A percentile compares a stretch with the other conserved stretches of the same genome.
These are phyloP conservation scores for Penicillium sp. DNA, from an alignment of 2,329 filamentous ascomycete species.

Conservation along the genomic window DNA sequence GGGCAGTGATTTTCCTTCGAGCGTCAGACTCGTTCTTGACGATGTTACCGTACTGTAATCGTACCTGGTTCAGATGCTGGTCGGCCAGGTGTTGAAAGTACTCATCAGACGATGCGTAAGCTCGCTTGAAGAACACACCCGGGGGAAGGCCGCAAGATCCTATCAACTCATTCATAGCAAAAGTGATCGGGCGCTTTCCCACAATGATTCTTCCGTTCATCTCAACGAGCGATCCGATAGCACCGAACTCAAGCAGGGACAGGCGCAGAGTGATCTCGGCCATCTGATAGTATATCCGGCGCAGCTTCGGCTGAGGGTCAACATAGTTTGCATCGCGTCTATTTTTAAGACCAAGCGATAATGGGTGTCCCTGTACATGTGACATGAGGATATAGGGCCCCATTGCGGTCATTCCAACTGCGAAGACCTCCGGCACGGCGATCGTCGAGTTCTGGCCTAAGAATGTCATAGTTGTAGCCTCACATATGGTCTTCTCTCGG, in stretches of 20 bases:
- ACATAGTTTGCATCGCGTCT: no score
- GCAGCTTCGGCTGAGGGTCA: background rate
- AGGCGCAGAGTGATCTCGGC: background rate
- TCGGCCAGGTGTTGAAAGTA: background rate
- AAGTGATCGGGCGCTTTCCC: background rate
- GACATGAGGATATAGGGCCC: slow-evolving; percentile 4
- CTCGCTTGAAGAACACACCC: background rate
- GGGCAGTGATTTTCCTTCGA: background rate
- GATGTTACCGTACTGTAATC: background rate
- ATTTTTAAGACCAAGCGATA: background rate
- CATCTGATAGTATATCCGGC: background rate
- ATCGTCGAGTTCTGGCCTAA: background rate
- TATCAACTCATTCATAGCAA: background rate
- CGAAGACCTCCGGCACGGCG: background rate
- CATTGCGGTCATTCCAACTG: background rate
- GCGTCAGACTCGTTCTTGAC: background rate
- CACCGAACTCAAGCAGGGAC: background rate
- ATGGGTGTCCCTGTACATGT: background rate
- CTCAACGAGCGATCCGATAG: background rate
- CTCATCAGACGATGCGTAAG: background rate
- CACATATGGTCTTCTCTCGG: background rate
- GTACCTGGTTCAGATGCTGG: background rate
- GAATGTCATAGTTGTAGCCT: background rate
- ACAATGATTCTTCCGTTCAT: background rate
- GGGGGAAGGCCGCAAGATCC: background rate